Evolutionary conservation across 176 grass and related monocot species (phyloP).

Genomic region (Oryza officinalis): DNA sequence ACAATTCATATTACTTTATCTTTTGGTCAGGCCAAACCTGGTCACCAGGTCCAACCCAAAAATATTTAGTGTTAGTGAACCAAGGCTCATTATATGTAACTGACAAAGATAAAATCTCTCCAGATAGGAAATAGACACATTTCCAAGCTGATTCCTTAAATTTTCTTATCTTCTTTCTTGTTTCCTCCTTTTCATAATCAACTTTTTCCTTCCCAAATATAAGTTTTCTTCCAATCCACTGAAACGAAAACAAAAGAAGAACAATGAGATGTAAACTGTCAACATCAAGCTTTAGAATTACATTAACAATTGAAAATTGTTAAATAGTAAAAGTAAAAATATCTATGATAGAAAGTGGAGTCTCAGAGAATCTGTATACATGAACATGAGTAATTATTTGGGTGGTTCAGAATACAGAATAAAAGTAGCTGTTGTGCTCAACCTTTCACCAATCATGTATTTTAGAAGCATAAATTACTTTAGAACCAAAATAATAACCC

Average conservation of each 20-base stretch:
- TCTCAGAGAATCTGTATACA: not conserved
- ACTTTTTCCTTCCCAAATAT: slow-evolving; percentile 47
- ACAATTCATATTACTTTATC: slow-evolving; percentile 57
- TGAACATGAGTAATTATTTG: not conserved
- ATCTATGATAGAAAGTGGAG: not conserved
- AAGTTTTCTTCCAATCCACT: slow-evolving; percentile 56
- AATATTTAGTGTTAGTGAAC: slow-evolving; percentile 84
- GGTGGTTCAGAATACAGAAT: too few relatives aligned
- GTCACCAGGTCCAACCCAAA: slow-evolving; percentile 77
- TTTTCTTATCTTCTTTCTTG: slow-evolving; percentile 67
- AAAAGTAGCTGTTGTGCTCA: not conserved
- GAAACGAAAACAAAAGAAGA: slow-evolving; percentile 12
- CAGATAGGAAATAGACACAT: slow-evolving; percentile 83
- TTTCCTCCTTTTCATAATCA: slow-evolving; percentile 36
- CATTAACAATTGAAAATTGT: not conserved
- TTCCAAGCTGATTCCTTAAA: slow-evolving; percentile 94
- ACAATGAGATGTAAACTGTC: not conserved
- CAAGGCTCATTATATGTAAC: slow-evolving; percentile 87
- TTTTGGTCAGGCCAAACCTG: slow-evolving; percentile 91
- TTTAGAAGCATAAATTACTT: not conserved
- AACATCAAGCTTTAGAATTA: not conserved
- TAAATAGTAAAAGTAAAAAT: not conserved
- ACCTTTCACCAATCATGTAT: not conserved
- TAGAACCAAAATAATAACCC: not conserved
- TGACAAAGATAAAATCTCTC: slow-evolving; percentile 70